These are phyloP conservation scores for Fusarium chlamydosporum DNA, from an alignment of 2,329 filamentous ascomycete genomes.

Conservation along the genomic window DNA sequence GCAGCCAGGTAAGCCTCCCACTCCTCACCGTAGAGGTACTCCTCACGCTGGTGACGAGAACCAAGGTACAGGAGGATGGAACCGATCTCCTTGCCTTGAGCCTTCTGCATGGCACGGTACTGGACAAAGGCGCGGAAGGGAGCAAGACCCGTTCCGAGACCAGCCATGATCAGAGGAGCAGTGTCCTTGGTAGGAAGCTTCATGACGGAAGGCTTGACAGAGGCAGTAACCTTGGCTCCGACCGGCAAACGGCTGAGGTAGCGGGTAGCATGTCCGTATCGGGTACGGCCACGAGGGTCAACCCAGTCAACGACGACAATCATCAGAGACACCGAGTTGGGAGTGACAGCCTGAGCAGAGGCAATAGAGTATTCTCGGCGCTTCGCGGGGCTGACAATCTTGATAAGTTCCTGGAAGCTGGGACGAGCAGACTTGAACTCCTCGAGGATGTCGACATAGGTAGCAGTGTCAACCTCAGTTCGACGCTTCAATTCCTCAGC, in stretches of 20 bases:
- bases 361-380: conserved; percentile 99
- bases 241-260: conserved; percentile 84
- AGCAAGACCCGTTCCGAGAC: conserved; percentile 95
- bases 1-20: conserved; percentile 99
- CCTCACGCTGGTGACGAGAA: conserved; percentile 95
- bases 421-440: conserved; percentile 93
- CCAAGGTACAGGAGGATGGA: conserved; percentile 96
- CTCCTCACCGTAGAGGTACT: conserved; percentile 98
- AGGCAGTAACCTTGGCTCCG: conserved; percentile 87
- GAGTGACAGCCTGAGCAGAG: conserved; percentile 94
- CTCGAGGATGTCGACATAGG: conserved; percentile 89
- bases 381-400: conserved; percentile 92
- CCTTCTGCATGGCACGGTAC: conserved; percentile 97
- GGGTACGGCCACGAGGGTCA: conserved; percentile 86
- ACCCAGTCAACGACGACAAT: conserved; percentile 98
- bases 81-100: conserved; percentile 95
- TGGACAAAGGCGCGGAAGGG: conserved; percentile 99
- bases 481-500: conserved; percentile 93
- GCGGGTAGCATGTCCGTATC: conserved; percentile 92
- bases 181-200: conserved; percentile 92
- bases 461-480: conserved; percentile 90
- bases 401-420: conserved; percentile 86
- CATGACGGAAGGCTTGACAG: conserved; percentile 98
- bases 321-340: conserved; percentile 90
- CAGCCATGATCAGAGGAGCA: conserved; percentile 97